Evolutionary conservation across 1,284 basidiomycete genomes (phyloP).

Genomic region (Hymenochaete sp.): DNA sequence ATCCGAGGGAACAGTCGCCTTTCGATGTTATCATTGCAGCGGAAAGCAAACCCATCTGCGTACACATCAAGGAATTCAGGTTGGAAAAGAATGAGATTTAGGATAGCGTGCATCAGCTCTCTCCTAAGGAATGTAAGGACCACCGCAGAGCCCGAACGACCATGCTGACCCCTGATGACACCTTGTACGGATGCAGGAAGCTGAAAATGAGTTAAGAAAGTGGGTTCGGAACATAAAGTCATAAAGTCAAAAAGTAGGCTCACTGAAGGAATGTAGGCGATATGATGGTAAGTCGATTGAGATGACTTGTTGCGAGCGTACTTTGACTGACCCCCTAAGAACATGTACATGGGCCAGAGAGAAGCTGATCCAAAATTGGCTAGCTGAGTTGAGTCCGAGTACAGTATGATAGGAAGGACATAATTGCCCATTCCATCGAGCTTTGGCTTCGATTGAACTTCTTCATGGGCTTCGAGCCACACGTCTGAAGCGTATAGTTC

Average conservation of each 20-base stretch:
- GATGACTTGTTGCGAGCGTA: slow-evolving; percentile 22
- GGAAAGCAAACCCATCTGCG: slow-evolving; percentile 24
- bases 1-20: slow-evolving; percentile 27
- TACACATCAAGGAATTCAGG: slow-evolving; percentile 27
- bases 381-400: slow-evolving; percentile 30
- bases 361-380: slow-evolving; percentile 27
- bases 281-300: slow-evolving; percentile 16
- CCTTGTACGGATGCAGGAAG: slow-evolving; percentile 21
- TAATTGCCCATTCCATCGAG: slow-evolving; percentile 19
- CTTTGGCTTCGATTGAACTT: slow-evolving; percentile 18
- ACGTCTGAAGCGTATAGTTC: slow-evolving; percentile 27
- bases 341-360: slow-evolving; percentile 29
- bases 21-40: slow-evolving; percentile 27
- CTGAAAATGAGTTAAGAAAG: slow-evolving; percentile 16
- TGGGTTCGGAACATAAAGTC: not conserved
- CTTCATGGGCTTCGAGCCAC: slow-evolving; percentile 23
- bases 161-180: slow-evolving; percentile 4
- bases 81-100: slow-evolving; percentile 22
- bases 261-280: slow-evolving; percentile 20
- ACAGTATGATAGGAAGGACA: slow-evolving; percentile 28
- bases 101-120: slow-evolving; percentile 30
- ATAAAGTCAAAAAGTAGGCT: slow-evolving; percentile 14
- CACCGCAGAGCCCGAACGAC: slow-evolving; percentile 4
- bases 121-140: slow-evolving; percentile 26
- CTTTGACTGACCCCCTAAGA: slow-evolving; percentile 27